Conservation (phyloP, 768 basidiomycete species). For the Russula lepida region DNA sequence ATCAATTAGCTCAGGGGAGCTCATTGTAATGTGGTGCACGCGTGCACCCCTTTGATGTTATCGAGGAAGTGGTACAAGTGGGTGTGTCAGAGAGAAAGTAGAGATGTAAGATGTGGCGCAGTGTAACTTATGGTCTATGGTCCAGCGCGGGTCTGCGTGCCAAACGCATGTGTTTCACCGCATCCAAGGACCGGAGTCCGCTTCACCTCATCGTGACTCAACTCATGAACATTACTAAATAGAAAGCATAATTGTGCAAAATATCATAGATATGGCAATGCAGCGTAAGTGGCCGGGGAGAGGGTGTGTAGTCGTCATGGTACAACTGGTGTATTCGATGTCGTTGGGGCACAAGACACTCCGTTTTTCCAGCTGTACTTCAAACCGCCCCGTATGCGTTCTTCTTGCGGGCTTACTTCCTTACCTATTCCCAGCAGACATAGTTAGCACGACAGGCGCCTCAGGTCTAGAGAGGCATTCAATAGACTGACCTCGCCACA, state of each 20-base stretch:
- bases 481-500: slow-evolving; percentile 61
- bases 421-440: slow-evolving; percentile 39
- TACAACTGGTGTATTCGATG: background rate
- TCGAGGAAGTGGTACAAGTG: background rate
- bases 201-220: background rate
- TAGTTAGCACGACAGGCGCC: background rate
- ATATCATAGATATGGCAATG: background rate
- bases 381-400: slow-evolving; percentile 59
- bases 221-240: background rate
- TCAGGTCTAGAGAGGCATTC: background rate
- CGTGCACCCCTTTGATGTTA: background rate
- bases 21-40: slow-evolving; percentile 33
- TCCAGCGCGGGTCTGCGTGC: background rate
- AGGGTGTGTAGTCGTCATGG: background rate
- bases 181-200: background rate
- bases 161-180: slow-evolving; percentile 2
- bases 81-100: background rate
- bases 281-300: background rate
- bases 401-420: slow-evolving; percentile 48
- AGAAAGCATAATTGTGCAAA: background rate
- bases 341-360: slow-evolving; percentile 29
- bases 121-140: background rate
- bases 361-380: slow-evolving; percentile 71
- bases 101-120: background rate
- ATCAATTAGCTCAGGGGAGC: slow-evolving; percentile 59